Percentiles rank a stretch among this genome's conserved stretches.
Conservation (phyloP, 345 rosid species). For the Chamaenerion angustifolium region DNA sequence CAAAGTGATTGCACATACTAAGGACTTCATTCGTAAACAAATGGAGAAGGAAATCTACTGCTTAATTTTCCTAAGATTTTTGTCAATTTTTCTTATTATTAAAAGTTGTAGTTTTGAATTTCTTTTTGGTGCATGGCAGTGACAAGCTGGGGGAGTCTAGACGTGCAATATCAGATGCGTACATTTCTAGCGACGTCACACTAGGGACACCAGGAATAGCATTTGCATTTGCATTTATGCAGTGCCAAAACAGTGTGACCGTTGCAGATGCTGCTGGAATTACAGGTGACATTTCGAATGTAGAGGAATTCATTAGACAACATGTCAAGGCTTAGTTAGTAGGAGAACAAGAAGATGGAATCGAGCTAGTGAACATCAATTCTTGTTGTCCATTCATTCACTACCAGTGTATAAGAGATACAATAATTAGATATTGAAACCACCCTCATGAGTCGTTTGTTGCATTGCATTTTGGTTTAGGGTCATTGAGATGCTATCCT, state of each 20-base stretch:
- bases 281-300: slow-evolving; percentile 45
- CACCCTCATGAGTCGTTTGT: too few species aligned
- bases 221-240: slow-evolving; percentile 57
- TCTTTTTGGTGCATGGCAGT: slow-evolving; percentile 22
- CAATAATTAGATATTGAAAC: too few species aligned
- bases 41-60: slow-evolving; percentile 88
- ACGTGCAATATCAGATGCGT: slow-evolving; percentile 63
- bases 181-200: slow-evolving; percentile 55
- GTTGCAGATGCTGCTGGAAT: slow-evolving; percentile 65
- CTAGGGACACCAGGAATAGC: slow-evolving; percentile 62
- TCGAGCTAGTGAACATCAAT: too few species aligned
- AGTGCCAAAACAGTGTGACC: slow-evolving; percentile 57
- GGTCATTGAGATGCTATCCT: too few species aligned
- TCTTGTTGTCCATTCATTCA: too few species aligned
- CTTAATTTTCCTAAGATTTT: not conserved
- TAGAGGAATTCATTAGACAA: slow-evolving; percentile 64
- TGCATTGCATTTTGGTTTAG: too few species aligned
- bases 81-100: not conserved
- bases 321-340: slow-evolving; percentile 45
- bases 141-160: slow-evolving; percentile 58
- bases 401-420: too few species aligned
- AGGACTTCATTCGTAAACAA: slow-evolving; percentile 83
- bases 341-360: too few species aligned
- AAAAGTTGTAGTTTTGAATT: not conserved
- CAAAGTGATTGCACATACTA: slow-evolving; percentile 86